These are phyloP conservation scores for Phialocephala subalpina DNA, from an alignment of 2,329 filamentous ascomycete species.

Conservation along the genomic window DNA sequence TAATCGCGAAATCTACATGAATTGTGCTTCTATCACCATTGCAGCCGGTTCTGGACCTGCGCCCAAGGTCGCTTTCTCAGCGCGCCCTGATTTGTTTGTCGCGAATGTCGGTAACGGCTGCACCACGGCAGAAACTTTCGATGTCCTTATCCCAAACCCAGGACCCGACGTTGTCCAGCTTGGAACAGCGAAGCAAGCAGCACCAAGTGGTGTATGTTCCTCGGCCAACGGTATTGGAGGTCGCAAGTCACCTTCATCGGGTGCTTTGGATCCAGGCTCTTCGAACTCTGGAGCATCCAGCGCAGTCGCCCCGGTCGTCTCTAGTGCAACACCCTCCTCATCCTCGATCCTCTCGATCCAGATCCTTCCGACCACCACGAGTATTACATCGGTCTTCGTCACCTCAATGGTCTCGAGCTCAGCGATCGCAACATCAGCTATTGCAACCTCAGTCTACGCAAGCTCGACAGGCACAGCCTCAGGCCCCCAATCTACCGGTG, in stretches of 20 bases:
- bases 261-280: background rate
- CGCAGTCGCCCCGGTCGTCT: background rate
- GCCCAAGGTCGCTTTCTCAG: slow-evolving; percentile 48
- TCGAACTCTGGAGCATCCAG: background rate
- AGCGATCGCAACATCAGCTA: background rate
- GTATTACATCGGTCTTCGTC: background rate
- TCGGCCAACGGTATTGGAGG: slow-evolving; percentile 34
- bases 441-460: background rate
- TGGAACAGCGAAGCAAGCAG: slow-evolving; percentile 20
- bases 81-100: slow-evolving; percentile 64
- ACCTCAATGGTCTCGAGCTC: background rate
- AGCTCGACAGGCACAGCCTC: background rate
- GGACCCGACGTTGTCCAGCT: slow-evolving; percentile 51
- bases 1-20: slow-evolving; percentile 74
- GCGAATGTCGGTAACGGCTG: slow-evolving; percentile 64
- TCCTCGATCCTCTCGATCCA: slow-evolving; percentile 11
- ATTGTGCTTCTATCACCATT: slow-evolving; percentile 67
- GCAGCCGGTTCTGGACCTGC: slow-evolving; percentile 31
- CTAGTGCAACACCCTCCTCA: slow-evolving; percentile 10
- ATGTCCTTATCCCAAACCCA: slow-evolving; percentile 62
- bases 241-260: slow-evolving; percentile 1
- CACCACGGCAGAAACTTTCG: slow-evolving; percentile 53
- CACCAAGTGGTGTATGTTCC: slow-evolving; percentile 37
- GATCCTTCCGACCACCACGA: slow-evolving; percentile 8
- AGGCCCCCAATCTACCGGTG: slow-evolving; percentile 3